Base-by-base conservation (phyloP, 257 asterid genomes). In the Ajuga chamaepitys region DNA sequence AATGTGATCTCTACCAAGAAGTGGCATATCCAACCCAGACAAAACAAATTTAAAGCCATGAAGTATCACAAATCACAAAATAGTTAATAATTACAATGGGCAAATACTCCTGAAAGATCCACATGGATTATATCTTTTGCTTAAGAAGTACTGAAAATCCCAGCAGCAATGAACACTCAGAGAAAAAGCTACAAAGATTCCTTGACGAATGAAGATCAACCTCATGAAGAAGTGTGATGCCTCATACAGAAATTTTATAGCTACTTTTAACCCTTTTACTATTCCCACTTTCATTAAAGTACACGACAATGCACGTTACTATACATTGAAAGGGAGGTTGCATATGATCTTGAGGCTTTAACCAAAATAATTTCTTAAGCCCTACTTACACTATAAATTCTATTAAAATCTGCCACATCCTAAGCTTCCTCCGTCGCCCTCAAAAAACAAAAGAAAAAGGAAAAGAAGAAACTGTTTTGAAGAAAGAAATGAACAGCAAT, bases 401-500 rank as follows among this genome's bases (percentile, higher is more conserved):
- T 18, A 21, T 3, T n/a, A n/a, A 46, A 17, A 17, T 37, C 25
- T 40, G 26, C 13, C 37, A n/a, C n/a, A n/a, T n/a, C n/a, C n/a
- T n/a, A n/a, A n/a, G n/a, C n/a, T n/a, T n/a, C n/a, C n/a, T n/a
- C n/a, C n/a, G n/a, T n/a, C n/a, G n/a, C n/a, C n/a, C n/a, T n/a
- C n/a, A n/a, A n/a, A n/a, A n/a, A n/a, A n/a, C n/a, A n/a, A n/a
- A n/a, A n/a, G n/a, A n/a, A n/a, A n/a, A n/a, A n/a, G n/a, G n/a
- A n/a, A n/a, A n/a, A n/a, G n/a, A n/a, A n/a, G n/a, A n/a, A n/a
- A n/a, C n/a, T n/a, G n/a, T n/a, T n/a, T 13, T 16, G 6, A 22
- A 53, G 37, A 46, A 3, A 42, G 58, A 26, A 40, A 42, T 41
- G 38, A 51, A 25, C 53, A 34, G 50, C 7, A 40, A 62, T 81